Conservation (phyloP, 164 flowering plant species). For the Litsea cubeba region DNA sequence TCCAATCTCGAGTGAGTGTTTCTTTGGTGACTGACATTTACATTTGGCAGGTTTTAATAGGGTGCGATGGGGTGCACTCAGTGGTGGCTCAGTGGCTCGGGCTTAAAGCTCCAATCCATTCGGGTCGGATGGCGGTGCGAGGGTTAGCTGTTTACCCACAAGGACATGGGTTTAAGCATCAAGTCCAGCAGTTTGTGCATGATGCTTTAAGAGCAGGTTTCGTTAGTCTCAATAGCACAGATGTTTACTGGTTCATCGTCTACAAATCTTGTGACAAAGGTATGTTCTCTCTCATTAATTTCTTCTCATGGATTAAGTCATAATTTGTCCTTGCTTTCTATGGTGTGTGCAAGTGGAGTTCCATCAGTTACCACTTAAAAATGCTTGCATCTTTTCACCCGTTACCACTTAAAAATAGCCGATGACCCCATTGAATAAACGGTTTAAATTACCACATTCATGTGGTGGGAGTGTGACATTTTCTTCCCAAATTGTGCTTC, state of each 20-base stretch:
- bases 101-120: slow-evolving; percentile 25
- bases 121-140: slow-evolving; percentile 39
- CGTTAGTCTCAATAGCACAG: slow-evolving; percentile 28
- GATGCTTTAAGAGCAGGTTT: slow-evolving; percentile 30
- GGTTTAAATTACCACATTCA: not conserved
- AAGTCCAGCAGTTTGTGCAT: slow-evolving; percentile 25
- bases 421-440: not conserved
- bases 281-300: not conserved
- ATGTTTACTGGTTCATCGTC: slow-evolving; percentile 35
- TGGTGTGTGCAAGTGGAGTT: not conserved
- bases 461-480: not conserved
- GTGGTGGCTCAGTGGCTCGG: slow-evolving; percentile 47
- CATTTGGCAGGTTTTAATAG: slow-evolving; percentile 35
- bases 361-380: not conserved
- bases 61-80: slow-evolving; percentile 63
- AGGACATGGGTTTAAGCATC: slow-evolving; percentile 39
- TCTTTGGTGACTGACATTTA: not conserved
- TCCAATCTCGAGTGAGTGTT: not conserved
- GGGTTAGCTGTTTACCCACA: slow-evolving; percentile 38
- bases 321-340: not conserved
- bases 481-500: not conserved
- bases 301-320: not conserved
- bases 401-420: no score
- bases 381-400: no score
- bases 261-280: slow-evolving; percentile 4